Base-by-base conservation (phyloP, 306 rosid genomes). In the Neltuma alba region DNA sequence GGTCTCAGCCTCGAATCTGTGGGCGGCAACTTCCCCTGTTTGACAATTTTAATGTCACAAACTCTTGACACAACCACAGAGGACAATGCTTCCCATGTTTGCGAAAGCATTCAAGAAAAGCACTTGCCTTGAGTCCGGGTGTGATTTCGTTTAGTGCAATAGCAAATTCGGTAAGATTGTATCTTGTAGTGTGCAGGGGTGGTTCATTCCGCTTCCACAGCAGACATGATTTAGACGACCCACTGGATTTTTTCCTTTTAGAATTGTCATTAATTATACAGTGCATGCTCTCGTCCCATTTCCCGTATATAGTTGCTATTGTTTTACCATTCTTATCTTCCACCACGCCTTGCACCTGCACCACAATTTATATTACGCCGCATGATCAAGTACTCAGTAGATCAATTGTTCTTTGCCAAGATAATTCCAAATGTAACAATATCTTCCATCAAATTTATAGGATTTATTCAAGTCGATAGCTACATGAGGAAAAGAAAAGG, bases 1-100 rank as follows among this genome's bases (percentile, higher is more conserved):
- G 97, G 97, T 61, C 97, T 88, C n/a, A 89, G 84, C 78, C 97
- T 92, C 36, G 94, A 92, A 89, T 92, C 94, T 54, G 97, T 92
- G 18, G 97, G 92, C 18, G 97, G 92, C 76, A 92, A 85, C 86
- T 76, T 88, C 78, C 85, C 89, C 97, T 92, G 90, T 82, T 69
- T 48, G 58, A 14, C 5, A 77, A 70, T 20, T 41, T 23, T 31
- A 18, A 72, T 27, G 60, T 78, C 75, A 65, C 45, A 65, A 63
- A 18, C 44, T 36, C 23, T n/a, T 64, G 18, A 25, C 37, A 18
- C 42, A 23, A 74, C 28, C 21, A 50, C 13, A 18, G 25, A 38
- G 5, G 70, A 70, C 25, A 30, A 30, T 31, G 37, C 20, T 1
- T 30, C 9, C 23, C 58, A 52, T 18, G 23, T 52, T n/a, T 52